Evolutionary conservation across 441 rosid genomes (phyloP).

Genomic region (Corymbia calophylla): DNA sequence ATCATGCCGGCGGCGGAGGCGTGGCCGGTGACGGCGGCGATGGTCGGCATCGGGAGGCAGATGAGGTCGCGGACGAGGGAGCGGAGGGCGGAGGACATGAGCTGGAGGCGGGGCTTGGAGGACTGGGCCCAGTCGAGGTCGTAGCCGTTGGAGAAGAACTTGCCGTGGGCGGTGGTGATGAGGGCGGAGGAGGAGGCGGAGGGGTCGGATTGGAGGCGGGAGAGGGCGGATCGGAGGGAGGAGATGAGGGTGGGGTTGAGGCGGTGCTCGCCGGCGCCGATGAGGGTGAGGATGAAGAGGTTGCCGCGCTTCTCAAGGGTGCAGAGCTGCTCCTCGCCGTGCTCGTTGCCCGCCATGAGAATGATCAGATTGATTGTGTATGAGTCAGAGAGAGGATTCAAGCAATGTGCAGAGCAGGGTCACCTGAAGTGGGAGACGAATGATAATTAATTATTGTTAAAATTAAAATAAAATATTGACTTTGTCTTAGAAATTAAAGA

Average conservation of each 20-base stretch:
- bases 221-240: conserved; percentile 29
- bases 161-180: conserved; percentile 56
- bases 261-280: conserved; percentile 59
- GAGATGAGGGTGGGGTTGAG: conserved; percentile 43
- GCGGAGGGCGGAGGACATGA: conserved; percentile 29
- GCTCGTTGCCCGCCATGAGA: not conserved
- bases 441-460: not conserved
- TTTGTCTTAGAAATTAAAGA: not conserved
- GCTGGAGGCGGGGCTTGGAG: conserved; percentile 4
- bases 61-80: conserved; percentile 37
- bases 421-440: not conserved
- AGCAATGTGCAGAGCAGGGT: not conserved
- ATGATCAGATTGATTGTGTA: not conserved
- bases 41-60: conserved; percentile 69
- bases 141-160: conserved; percentile 68
- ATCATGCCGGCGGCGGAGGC: conserved; percentile 59
- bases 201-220: conserved; percentile 22
- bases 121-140: conserved; percentile 43
- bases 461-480: not conserved
- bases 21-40: conserved; percentile 68
- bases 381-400: not conserved
- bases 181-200: conserved; percentile 28
- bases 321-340: conserved; percentile 20
- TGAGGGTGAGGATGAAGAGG: conserved; percentile 38
- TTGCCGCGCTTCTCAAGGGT: conserved; percentile 44